Evolutionary conservation across 371 early-diverging fungal species (phyloP), one percentile per base, ranked within the genome.

Genomic region (Mucor saturninus): DNA sequence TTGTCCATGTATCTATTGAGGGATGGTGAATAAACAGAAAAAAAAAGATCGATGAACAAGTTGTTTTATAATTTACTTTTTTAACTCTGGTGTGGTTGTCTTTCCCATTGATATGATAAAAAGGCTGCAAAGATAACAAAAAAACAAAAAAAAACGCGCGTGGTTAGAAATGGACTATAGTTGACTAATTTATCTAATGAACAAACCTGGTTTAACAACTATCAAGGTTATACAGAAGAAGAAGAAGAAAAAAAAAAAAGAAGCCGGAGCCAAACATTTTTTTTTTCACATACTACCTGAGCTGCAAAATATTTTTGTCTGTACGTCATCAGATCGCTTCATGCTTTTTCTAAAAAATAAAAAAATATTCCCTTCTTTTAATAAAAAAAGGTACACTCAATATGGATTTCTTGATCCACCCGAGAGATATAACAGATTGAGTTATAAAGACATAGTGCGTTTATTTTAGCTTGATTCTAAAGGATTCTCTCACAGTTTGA

Each of bases 1-100:
- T 97, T 98, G 81, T 98, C 98, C 96, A 99, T 96, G 72, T 95
- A 97, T 76, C 94, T 95, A 65, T 54, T 35, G 35, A 10, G 1
- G 21, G 58, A 48, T 10, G 48, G 28, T 30, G 50, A 48, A 58
- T 15, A 60, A 31, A 32, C 2, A 56, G 6, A 51, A 14, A 50
- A 50, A 30, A 50, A 50, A 50, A 50, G 50, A 50, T 50, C 50
- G 50, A 50, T 50, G 50, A 30, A 30, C 13, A 11, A 13, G 7
- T 3, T 11, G 1, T 21, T 7, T 50, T 9, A 9, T 28, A 2
- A 6, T 30, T 58, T 84, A 91, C 93, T 86, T 90, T 77, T 90
- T 93, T 71, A 93, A 82, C 72, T 93, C 93, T 55, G 93, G 93
- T 54, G 89, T 88, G 52, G 89, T 80, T 69, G 91, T 89, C 70